Percentiles rank a stretch among this genome's conserved stretches.
These are phyloP conservation scores for Babesia bigemina DNA, from an alignment of 169 alveolate genomes.

Conservation along the genomic window DNA sequence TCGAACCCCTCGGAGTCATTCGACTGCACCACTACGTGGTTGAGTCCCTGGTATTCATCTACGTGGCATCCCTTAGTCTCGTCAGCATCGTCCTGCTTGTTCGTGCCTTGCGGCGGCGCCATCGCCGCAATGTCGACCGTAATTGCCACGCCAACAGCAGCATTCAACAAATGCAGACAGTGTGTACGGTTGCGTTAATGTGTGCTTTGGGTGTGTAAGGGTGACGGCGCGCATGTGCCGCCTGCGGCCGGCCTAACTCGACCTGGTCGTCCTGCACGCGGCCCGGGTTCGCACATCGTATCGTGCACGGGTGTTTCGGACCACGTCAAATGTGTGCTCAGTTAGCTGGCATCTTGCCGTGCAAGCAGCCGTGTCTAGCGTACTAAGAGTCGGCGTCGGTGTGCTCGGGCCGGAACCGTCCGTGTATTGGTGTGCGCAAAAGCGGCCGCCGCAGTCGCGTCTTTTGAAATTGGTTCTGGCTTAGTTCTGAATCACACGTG, in stretches of 20 bases:
- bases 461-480: no score
- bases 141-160: neutral
- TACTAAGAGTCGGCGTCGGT: no score
- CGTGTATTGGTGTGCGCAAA: no score
- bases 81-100: neutral
- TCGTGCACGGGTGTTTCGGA: no score
- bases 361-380: no score
- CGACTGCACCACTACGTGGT: constrained; percentile 38
- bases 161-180: neutral
- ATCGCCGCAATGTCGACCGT: neutral
- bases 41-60: constrained; percentile 34
- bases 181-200: neutral
- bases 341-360: no score
- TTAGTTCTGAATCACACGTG: neutral
- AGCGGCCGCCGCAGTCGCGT: no score
- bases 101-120: neutral
- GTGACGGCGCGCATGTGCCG: neutral
- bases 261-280: no score
- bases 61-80: neutral
- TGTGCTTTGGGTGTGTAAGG: neutral
- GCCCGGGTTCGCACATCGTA: no score
- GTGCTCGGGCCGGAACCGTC: no score
- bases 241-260: no score
- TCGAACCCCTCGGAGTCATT: constrained; percentile 29
- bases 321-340: no score